Conservation (phyloP, 805 yeast genomes). For the Cyberlindnera misumaiensis region DNA sequence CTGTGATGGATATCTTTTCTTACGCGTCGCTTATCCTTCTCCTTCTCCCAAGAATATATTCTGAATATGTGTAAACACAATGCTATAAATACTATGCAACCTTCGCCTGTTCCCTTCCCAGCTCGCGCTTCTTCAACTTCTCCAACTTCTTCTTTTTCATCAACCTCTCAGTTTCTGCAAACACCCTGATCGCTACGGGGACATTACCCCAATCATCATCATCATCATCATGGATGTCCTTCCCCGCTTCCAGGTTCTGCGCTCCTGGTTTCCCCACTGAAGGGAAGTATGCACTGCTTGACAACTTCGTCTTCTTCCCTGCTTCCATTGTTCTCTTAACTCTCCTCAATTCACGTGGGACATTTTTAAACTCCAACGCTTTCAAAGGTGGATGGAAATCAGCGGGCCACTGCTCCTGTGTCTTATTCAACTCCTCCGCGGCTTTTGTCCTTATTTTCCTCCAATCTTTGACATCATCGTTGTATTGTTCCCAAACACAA, state of each 20-base stretch:
- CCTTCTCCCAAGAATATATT: constrained; percentile 1
- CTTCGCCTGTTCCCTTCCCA: neutral
- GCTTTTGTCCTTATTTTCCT: constrained; percentile 53
- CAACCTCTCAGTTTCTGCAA: constrained; percentile 75
- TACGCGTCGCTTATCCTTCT: constrained; percentile 11
- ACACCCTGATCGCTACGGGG: constrained; percentile 71
- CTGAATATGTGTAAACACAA: no score
- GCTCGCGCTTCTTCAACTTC: constrained; percentile 9
- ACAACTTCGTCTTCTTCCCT: constrained; percentile 15
- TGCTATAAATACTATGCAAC: no score
- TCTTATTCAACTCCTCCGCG: constrained; percentile 36
- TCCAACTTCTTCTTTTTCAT: constrained; percentile 31
- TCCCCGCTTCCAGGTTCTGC: constrained; percentile 21
- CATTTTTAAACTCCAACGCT: constrained; percentile 33
- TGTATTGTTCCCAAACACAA: constrained; percentile 93
- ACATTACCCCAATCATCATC: constrained; percentile 52
- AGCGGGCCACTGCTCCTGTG: constrained; percentile 53
- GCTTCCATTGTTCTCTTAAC: constrained; percentile 20
- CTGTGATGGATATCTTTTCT: no score
- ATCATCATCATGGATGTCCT: constrained; percentile 25
- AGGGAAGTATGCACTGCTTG: constrained; percentile 29
- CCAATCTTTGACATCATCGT: constrained; percentile 88
- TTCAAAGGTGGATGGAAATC: constrained; percentile 54
- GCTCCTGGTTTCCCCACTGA: constrained; percentile 26
- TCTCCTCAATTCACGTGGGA: constrained; percentile 33